Evolutionary conservation across 108 stramenopile species (phyloP).

Genomic region (Phaeodactylum tricornutum): DNA sequence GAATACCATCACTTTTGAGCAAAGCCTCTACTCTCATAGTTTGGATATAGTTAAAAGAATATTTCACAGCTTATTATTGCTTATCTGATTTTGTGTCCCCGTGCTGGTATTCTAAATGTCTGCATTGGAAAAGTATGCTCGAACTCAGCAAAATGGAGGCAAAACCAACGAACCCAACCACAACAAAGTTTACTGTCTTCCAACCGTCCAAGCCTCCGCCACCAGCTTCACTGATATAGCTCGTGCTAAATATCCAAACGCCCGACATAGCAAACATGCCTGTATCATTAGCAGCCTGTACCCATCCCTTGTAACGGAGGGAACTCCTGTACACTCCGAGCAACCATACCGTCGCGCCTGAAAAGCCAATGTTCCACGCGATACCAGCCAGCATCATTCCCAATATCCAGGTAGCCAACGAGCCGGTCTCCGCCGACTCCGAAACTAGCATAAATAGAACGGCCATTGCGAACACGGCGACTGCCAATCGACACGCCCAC

Average conservation of each 20-base stretch:
- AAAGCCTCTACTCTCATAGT: no score
- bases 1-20: no score
- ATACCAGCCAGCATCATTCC: slow-evolving; percentile 29
- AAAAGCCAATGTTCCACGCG: slow-evolving; percentile 38
- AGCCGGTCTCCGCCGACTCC: slow-evolving; percentile 3
- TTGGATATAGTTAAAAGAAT: no score
- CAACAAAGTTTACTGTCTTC: slow-evolving; percentile 16
- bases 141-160: no score
- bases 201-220: slow-evolving; percentile 29
- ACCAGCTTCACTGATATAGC: slow-evolving; percentile 31
- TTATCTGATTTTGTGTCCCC: no score
- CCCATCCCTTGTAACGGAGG: slow-evolving; percentile 15
- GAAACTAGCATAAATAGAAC: slow-evolving; percentile 3
- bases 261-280: slow-evolving; percentile 31
- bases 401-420: slow-evolving; percentile 11
- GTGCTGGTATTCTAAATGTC: no score
- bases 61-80: no score
- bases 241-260: slow-evolving; percentile 16
- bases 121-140: no score
- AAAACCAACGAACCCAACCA: slow-evolving; percentile 22
- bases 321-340: slow-evolving; percentile 7
- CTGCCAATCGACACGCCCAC: slow-evolving; percentile 2
- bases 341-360: slow-evolving; percentile 22
- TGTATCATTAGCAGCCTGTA: slow-evolving; percentile 36
- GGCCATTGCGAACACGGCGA: slow-evolving; percentile 6